phyloP scores from a whole-genome alignment of 73 alveolate genomes.

The Stentor roeselii region DNA sequence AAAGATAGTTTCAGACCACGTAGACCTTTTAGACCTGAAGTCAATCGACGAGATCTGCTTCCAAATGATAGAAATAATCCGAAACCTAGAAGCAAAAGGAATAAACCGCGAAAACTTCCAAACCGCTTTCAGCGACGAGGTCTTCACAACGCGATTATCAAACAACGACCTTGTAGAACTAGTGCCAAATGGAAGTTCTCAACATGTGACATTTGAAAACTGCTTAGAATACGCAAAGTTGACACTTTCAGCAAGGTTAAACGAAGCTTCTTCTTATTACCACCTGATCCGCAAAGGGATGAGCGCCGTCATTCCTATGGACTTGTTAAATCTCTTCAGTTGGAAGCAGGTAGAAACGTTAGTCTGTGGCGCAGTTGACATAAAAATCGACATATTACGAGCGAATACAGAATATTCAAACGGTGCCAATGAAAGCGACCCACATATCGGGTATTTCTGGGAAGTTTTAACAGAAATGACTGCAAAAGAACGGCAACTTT shows the following conservation, averaged over 20 bases:
- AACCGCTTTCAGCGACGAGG: conserved; percentile 13
- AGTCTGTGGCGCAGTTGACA: conserved; percentile 82
- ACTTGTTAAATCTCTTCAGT: conserved; percentile 55
- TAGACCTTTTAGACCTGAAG: conserved; percentile 30
- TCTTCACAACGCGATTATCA: conserved; percentile 73
- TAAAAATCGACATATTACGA: conserved; percentile 71
- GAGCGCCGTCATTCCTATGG: conserved; percentile 64
- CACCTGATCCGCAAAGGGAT: conserved; percentile 70
- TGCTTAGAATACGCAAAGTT: conserved; percentile 45
- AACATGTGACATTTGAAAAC: conserved; percentile 52
- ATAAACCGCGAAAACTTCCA: conserved; percentile 7
- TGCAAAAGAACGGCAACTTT: conserved; percentile 71
- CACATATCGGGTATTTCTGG: conserved; percentile 72
- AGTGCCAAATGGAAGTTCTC: conserved; percentile 61
- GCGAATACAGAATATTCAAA: conserved; percentile 69
- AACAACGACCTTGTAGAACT: conserved; percentile 73
- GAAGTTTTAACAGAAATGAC: conserved; percentile 63
- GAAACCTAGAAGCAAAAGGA: conserved; percentile 27
- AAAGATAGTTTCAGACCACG: conserved; percentile 25
- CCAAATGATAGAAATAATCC: conserved; percentile 36
- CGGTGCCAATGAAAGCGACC: conserved; percentile 49
- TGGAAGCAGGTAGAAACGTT: conserved; percentile 86
- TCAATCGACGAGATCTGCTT: conserved; percentile 33
- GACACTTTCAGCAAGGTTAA: conserved; percentile 57
- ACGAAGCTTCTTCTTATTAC: conserved; percentile 60